Base-by-base conservation (phyloP, 192 early-diverging fungal genomes). In the Rhizoclosmatium globosum region DNA sequence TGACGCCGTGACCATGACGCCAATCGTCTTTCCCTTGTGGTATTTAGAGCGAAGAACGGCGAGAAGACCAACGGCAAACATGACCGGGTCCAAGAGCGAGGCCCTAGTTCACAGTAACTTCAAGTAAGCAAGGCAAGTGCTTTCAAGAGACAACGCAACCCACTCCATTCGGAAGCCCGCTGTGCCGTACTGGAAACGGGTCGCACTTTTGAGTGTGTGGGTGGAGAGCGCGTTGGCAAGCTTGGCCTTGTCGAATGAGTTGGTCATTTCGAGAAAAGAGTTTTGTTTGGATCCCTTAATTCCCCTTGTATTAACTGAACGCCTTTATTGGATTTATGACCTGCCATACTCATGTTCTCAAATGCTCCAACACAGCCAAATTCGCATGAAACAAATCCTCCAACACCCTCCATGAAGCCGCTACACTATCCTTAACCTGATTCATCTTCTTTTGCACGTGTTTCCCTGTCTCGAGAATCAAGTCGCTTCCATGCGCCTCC, bases 1-100 rank as follows among this genome's bases (percentile, higher is more conserved):
- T 42, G 97, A 98, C 45, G 98, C 98, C 58, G 98, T 99, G 75
- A 99, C 91, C 98, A 99, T 99, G 48, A 95, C 92, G 68, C 98
- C 98, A 74, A 99, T 96, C 65, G 85, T 87, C 73, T 92, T 89
- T 64, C 96, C 94, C 43, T 90, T 83, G 68, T 96, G 88, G 81
- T 89, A 92, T 84, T 95, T 94, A 43, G 97, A 98, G 72, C 98
- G 92, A 50, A 99, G 89, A 42, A 91, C 92, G 13, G 95, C 97
- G 56, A 99, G 84, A 50, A 99, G 90, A 44, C 94, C 98, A 43
- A 95, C 92, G 61, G 93, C 90, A 90, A 96, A 99, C 83, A 98
- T 90, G 47, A 98, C 94, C 15, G 96, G 95, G 77, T 94, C 95
- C 59, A 99, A 89, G 9, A 95, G 89, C 31, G 94, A 89, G 45